Base-by-base conservation (phyloP, 1,139 yeast genomes). In the Eremothecium coryli region DNA sequence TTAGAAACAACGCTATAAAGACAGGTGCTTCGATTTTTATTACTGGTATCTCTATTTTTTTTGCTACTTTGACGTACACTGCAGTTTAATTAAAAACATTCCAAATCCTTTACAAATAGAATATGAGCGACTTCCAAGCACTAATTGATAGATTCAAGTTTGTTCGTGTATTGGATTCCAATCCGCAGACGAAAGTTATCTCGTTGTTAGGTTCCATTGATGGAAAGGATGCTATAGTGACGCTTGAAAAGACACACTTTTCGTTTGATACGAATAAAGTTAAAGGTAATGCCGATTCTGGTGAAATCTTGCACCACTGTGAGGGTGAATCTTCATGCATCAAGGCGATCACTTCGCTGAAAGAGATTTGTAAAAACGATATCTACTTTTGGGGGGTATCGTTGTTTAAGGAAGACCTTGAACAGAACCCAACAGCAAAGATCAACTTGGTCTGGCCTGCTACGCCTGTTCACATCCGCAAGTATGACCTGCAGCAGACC, bases 391-490 rank as follows among this genome's bases (percentile, higher is more conserved):
- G 97, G 96, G 82, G 85, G 5, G 58, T 71, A 27, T 73, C 73
- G 0, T 58, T 68, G 0, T 46, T 79, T 27, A 46, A 49, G 3
- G 82, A 77, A 46, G 61, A 65, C 31, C 45, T 78, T 17, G 64
- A 63, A 0, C 42, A 45, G 1, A 46, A 48, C 8, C 86, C 94
- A 0, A 70, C 76, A 0, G 79, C 80, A 9, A 88, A 88, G 51
- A 52, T 84, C 38, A 85, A 80, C 47, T 46, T 90, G 40, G 78
- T 90, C 13, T 85, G 73, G 54, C 99, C 99, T 1, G 97, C 98
- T 1, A 80, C 95, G 0, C 79, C 76, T 36, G 72, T 79, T 7
- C 98, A 90, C 52, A 76, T 90, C 38, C 70, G 70, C 36, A 90
- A 90, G 59, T 85, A 74, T 51, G 66, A 71, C 11, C 63, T 60